Evolutionary conservation across 768 basidiomycete genomes (phyloP).

Genomic region (Dioszegia hungarica): DNA sequence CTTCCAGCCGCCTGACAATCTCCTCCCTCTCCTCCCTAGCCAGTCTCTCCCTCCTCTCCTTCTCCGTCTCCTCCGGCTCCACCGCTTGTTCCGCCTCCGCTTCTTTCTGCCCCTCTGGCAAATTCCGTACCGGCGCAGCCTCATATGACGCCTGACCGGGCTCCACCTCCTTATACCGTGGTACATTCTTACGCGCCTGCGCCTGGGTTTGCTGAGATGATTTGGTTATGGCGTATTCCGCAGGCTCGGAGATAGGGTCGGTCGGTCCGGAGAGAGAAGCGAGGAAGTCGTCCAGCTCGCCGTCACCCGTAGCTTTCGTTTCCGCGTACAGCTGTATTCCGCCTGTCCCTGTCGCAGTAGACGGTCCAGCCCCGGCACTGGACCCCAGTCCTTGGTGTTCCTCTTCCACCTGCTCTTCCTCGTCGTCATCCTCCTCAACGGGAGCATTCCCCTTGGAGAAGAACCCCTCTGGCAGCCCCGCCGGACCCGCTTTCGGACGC

Average conservation of each 20-base stretch:
- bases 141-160: conserved; percentile 39
- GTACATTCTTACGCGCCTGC: conserved; percentile 11
- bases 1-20: conserved; percentile 43
- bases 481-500: conserved; percentile 1
- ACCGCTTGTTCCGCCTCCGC: conserved; percentile 21
- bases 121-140: conserved; percentile 36
- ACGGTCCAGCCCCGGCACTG: too few species aligned
- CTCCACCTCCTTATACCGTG: conserved; percentile 28
- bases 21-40: conserved; percentile 45
- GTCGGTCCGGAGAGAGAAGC: conserved; percentile 22
- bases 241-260: background rate
- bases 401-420: conserved; percentile 7
- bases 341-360: too few species aligned
- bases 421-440: conserved; percentile 1
- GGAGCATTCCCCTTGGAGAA: conserved; percentile 16
- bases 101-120: conserved; percentile 32
- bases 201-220: background rate
- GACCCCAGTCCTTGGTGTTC: background rate
- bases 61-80: conserved; percentile 39
- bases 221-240: conserved; percentile 1
- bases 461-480: conserved; percentile 20
- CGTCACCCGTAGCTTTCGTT: conserved; percentile 32
- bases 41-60: conserved; percentile 28
- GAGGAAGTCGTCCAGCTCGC: conserved; percentile 41
- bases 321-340: too few species aligned